Evolutionary conservation across 176 grass and related monocot genomes (phyloP).

Genomic region (Carex parvula): DNA sequence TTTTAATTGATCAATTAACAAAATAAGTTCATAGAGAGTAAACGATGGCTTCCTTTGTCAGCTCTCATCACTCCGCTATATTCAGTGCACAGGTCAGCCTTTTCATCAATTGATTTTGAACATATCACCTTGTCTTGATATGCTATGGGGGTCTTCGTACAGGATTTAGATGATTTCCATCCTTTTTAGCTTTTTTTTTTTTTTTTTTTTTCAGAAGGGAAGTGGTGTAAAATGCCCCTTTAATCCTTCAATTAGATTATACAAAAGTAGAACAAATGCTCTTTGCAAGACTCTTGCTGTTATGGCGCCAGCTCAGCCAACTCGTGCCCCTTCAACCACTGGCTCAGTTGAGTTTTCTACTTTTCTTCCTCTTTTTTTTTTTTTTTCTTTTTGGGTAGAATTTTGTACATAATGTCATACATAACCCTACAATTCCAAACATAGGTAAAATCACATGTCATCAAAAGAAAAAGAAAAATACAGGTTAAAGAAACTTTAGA

Average conservation of each 20-base stretch:
- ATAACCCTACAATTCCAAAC: background rate
- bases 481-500: background rate
- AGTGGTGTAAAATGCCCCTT: constrained; percentile 23
- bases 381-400: background rate
- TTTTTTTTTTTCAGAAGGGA: constrained; percentile 41
- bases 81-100: background rate
- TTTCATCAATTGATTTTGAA: background rate
- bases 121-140: background rate
- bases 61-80: background rate
- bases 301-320: constrained; percentile 40
- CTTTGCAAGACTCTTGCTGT: constrained; percentile 38
- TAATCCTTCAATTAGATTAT: constrained; percentile 24
- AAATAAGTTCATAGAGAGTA: background rate
- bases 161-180: background rate
- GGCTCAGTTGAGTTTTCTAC: constrained; percentile 51
- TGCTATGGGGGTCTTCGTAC: background rate
- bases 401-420: background rate
- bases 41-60: background rate
- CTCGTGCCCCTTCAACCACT: constrained; percentile 53
- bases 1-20: background rate
- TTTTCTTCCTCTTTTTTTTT: background rate
- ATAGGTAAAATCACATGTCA: background rate
- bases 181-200: background rate
- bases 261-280: constrained; percentile 7
- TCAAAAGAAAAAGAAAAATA: background rate